Evolutionary conservation across 257 asterid genomes (phyloP).

Genomic region (Solanum sitiens): DNA sequence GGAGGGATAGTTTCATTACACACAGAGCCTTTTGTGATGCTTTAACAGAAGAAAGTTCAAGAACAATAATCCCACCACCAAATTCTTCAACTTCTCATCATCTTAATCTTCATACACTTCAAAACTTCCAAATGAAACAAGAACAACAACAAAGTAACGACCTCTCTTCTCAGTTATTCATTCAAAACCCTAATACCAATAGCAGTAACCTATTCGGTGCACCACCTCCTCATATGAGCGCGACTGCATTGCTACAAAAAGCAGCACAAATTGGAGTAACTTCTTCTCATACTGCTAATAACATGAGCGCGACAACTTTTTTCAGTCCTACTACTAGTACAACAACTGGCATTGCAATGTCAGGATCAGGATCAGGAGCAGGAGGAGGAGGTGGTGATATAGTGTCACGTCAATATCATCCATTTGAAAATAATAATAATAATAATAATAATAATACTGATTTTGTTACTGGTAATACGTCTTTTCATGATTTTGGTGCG

Average conservation of each 20-base stretch:
- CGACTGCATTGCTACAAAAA: constrained; percentile 58
- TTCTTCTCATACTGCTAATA: constrained; percentile 8
- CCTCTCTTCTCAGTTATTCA: constrained; percentile 1
- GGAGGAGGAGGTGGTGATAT: background rate
- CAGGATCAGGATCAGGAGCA: background rate
- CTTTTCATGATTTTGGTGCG: background rate
- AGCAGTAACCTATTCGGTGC: background rate
- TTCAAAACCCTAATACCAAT: constrained; percentile 22
- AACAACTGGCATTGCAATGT: background rate
- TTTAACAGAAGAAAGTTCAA: constrained; percentile 58
- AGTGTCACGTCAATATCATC: background rate
- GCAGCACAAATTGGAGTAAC: constrained; percentile 67
- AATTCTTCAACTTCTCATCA: constrained; percentile 20
- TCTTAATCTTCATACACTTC: constrained; percentile 13
- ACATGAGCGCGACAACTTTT: constrained; percentile 15
- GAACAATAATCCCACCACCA: constrained; percentile 22
- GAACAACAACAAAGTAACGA: constrained; percentile 19
- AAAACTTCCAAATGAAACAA: constrained; percentile 26
- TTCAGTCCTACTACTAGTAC: background rate
- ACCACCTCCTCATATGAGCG: constrained; percentile 43
- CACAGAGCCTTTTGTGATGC: constrained; percentile 85
- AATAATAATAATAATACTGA: background rate
- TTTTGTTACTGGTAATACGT: background rate
- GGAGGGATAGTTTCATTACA: constrained; percentile 75
- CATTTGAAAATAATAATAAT: background rate